Evolutionary conservation across 2,329 filamentous ascomycete genomes (phyloP), one percentile per base, ranked within the genome.

Genomic region (Penicillium fuscoglaucum): DNA sequence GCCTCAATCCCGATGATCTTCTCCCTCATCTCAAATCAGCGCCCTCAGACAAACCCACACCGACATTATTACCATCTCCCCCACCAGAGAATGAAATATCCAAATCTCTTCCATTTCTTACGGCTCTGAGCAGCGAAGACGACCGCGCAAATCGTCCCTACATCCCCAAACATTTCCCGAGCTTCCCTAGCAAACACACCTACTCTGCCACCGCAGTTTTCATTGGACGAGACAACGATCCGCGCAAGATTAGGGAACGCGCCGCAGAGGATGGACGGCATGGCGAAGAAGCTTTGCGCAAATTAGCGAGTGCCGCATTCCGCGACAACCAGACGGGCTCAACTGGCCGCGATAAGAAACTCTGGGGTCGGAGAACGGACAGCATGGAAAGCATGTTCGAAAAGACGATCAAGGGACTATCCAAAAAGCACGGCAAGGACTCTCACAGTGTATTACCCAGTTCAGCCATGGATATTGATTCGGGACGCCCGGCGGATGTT

Each of bases 181-280:
- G 80, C 24, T 82, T 87, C 41, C 87, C 87, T 8, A 85, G 85
- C 50, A 83, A 81, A 68, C 86, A 89, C 70, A 87, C 87, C 1
- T 89, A 85, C 75, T 82, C 82, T 63, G 74, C 81, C 28, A 87
- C 86, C 1, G 77, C 84, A 0, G 82, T 87, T 4, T 87, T 81
- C 61, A 81, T 82, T 1, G 72, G 82, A 40, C 80, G 86, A 59
- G 84, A 87, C 61, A 82, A 77, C 35, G 85, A 88, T 63, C 81
- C 84, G 3, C 77, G 84, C 39, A 81, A 79, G 62, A 83, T 87
- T 47, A 75, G 85, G 39, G 87, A 89, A 68, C 80, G 82, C 57
- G 86, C 86, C 5, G 87, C 85, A 4, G 82, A 87, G 66, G 87
- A 89, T 68, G 86, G 86, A 15, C 81, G 87, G 46, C 72, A 86